These are phyloP conservation scores for Acer yangbiense DNA, from an alignment of 345 rosid species.

Conservation along the genomic window DNA sequence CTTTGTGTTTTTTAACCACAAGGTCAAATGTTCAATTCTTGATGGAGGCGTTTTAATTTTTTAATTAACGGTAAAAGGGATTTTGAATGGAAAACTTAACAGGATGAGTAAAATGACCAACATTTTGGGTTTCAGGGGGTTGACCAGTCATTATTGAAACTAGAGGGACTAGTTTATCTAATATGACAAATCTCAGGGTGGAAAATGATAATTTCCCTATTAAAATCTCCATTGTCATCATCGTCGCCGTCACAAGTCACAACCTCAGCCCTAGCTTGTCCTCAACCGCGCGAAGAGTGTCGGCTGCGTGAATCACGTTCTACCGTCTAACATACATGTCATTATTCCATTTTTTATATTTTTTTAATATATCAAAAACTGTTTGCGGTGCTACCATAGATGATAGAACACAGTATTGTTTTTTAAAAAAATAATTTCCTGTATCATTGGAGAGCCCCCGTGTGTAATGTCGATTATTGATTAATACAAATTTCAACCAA, in stretches of 20 bases:
- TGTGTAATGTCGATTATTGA: neutral
- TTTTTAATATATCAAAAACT: neutral
- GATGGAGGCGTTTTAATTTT: too few relatives aligned
- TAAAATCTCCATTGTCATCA: slow-evolving; percentile 11
- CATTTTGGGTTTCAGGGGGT: too few relatives aligned
- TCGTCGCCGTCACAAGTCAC: slow-evolving; percentile 23
- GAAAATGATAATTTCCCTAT: neutral
- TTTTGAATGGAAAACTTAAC: too few relatives aligned
- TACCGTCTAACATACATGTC: neutral
- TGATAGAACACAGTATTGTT: neutral
- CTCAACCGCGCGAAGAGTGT: neutral
- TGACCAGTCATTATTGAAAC: too few relatives aligned
- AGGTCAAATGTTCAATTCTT: too few relatives aligned
- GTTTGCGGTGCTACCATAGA: neutral
- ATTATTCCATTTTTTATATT: too few relatives aligned
- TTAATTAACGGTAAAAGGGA: too few relatives aligned
- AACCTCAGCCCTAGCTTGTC: slow-evolving; percentile 7
- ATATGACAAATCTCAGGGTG: too few relatives aligned
- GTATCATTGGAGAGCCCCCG: neutral
- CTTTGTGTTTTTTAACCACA: too few relatives aligned
- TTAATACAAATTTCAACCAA: too few relatives aligned
- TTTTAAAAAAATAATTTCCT: neutral
- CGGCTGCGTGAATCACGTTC: slow-evolving; percentile 43
- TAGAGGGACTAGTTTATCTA: too few relatives aligned
- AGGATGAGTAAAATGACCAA: too few relatives aligned